Conservation (phyloP, 2,329 filamentous ascomycete genomes). For the Aspergillus novofumigatus region DNA sequence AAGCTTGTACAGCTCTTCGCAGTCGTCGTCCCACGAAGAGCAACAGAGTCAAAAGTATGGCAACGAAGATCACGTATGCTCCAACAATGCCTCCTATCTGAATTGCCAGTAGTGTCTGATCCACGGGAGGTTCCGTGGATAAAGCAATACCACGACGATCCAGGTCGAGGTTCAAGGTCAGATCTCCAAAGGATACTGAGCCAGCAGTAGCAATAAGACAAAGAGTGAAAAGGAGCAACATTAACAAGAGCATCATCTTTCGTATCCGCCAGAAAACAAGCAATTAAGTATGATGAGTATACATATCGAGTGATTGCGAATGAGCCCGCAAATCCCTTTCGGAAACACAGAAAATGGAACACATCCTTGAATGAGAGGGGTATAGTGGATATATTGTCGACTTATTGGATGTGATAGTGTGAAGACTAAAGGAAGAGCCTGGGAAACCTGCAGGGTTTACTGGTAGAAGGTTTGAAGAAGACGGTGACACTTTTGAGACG, state of each 20-base stretch:
- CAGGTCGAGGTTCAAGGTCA: conserved; percentile 4
- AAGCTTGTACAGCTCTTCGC: conserved; percentile 49
- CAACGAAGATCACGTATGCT: conserved; percentile 73
- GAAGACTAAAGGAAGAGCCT: conserved; percentile 13
- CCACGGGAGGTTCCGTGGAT: conserved; percentile 40
- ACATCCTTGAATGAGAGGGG: conserved; percentile 18
- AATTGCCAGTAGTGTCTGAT: conserved; percentile 66
- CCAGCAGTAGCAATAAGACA: conserved; percentile 12
- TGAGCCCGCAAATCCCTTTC: conserved; percentile 26
- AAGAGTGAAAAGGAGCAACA: conserved; percentile 7
- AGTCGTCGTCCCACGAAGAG: conserved; percentile 58
- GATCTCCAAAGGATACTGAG: conserved; percentile 10
- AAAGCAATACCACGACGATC: conserved; percentile 9
- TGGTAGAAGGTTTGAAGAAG: background rate
- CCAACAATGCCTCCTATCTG: conserved; percentile 81
- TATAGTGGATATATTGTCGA: conserved; percentile 16
- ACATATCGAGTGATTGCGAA: conserved; percentile 19
- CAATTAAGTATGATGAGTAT: conserved; percentile 17
- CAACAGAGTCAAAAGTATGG: conserved; percentile 66
- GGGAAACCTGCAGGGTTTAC: background rate
- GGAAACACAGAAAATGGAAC: conserved; percentile 14
- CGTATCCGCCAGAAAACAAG: conserved; percentile 6
- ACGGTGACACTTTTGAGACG: background rate
- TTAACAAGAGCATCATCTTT: conserved; percentile 11
- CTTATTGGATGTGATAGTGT: conserved; percentile 25